These are phyloP conservation scores for Oxalis stricta DNA, from an alignment of 441 rosid genomes.

Conservation along the genomic window DNA sequence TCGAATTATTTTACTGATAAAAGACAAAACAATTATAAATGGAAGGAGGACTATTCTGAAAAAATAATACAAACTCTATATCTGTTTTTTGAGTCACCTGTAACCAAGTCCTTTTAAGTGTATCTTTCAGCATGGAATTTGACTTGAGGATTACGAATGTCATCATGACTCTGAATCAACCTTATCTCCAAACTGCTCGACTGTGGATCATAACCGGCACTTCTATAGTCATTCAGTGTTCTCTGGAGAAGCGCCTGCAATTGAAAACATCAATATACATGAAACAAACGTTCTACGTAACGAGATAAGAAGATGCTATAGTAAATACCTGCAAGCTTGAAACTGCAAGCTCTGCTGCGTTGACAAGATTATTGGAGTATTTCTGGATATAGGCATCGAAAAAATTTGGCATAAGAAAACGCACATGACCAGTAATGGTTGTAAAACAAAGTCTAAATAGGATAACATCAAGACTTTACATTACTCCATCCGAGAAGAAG, in stretches of 20 bases:
- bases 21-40: too few species aligned
- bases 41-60: neutral
- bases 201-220: conserved; percentile 43
- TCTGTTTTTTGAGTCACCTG: neutral
- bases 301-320: too few species aligned
- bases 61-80: neutral
- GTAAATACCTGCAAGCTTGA: conserved; percentile 85
- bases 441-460: neutral
- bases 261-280: neutral
- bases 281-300: neutral
- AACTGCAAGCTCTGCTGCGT: conserved; percentile 96
- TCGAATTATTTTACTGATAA: too few species aligned
- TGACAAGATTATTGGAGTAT: conserved; percentile 68
- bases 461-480: conserved; percentile 25
- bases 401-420: conserved; percentile 4
- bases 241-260: conserved; percentile 67
- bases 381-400: conserved; percentile 40
- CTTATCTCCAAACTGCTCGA: conserved; percentile 94
- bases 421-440: neutral
- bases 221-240: conserved; percentile 56
- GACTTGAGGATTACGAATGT: conserved; percentile 62
- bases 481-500: conserved; percentile 99
- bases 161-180: conserved; percentile 86
- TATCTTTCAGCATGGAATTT: conserved; percentile 57
- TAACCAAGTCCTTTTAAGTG: conserved; percentile 10